phyloP scores from a whole-genome alignment of 257 asterid species.

The Ajuga chamaepitys region DNA sequence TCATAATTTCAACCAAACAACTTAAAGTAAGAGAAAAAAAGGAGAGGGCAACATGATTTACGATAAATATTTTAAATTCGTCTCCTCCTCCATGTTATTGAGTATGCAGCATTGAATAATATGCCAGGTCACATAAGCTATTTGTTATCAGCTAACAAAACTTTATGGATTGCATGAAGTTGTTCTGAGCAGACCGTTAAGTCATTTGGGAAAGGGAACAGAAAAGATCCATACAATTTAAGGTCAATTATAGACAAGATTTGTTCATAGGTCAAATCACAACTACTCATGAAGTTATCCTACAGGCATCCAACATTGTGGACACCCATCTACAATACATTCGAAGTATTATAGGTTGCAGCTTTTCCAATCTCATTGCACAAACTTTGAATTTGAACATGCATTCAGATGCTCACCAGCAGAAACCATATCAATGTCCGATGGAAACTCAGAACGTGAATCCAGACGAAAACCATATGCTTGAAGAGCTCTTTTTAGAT shows the following conservation, averaged over 20 bases:
- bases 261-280: neutral
- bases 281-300: neutral
- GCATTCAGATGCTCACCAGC: conserved; percentile 41
- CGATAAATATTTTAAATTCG: neutral
- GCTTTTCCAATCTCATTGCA: conserved; percentile 6
- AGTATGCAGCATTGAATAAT: neutral
- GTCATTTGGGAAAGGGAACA: neutral
- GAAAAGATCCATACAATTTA: neutral
- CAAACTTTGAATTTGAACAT: neutral
- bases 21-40: neutral
- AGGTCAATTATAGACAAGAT: neutral
- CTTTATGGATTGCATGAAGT: neutral
- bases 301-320: neutral
- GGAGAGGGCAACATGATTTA: neutral
- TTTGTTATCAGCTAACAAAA: neutral
- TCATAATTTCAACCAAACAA: neutral
- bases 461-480: conserved; percentile 63
- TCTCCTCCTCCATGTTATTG: neutral
- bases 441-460: conserved; percentile 34
- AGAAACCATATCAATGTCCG: conserved; percentile 38
- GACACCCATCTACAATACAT: neutral
- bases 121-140: neutral
- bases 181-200: too few relatives aligned
- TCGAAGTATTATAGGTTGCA: neutral
- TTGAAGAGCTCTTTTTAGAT: conserved; percentile 63